Base-by-base conservation (phyloP, 495 filamentous ascomycete species). In the Geopyxis carbonaria region DNA sequence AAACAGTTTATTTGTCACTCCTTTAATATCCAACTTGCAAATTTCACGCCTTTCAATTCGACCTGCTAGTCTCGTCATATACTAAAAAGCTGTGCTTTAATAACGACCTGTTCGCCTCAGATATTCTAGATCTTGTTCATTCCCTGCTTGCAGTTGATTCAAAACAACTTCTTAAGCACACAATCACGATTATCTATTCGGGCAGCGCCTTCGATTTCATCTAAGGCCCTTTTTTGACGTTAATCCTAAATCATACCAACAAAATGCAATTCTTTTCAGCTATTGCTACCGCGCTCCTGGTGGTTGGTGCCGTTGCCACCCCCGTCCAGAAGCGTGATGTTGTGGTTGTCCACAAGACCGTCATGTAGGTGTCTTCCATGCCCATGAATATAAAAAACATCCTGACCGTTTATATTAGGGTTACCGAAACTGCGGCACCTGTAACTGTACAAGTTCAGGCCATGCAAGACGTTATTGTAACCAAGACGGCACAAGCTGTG, bases 221-320 rank as follows among this genome's bases (percentile, higher is more conserved):
- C 20, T 20, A 35, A 22, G 13, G 19, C 9, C 19, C 20, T 18
- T 22, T 35, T 35, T 35, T 35, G 22, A 20, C 32, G 8, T 5
- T 22, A 11, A 35, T 22, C 5, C n/a, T n/a, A n/a, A n/a, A n/a
- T n/a, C n/a, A 37, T 10, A 37, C 7, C 15, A 37, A 15, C 39
- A 43, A 34, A 34, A 54, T 54, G 50, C 50, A 35, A 45, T 48
- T 39, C 46, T 41, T 42, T 30, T 34, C 38, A 28, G 38, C 37
- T 15, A 41, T 37, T 27, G 29, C 34, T 30, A 33, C 34, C 22
- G 50, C 45, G 13, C 13, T 49, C 24, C 14, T 34, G 31, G 45
- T 39, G 7, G 40, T 42, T 22, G 31, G 31, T 11, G 19, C 41
- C 24, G 28, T 49, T 29, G 50, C 50, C 20, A 36, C 39, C 15